phyloP scores from a whole-genome alignment of 345 rosid species.

The Stellera chamaejasme region DNA sequence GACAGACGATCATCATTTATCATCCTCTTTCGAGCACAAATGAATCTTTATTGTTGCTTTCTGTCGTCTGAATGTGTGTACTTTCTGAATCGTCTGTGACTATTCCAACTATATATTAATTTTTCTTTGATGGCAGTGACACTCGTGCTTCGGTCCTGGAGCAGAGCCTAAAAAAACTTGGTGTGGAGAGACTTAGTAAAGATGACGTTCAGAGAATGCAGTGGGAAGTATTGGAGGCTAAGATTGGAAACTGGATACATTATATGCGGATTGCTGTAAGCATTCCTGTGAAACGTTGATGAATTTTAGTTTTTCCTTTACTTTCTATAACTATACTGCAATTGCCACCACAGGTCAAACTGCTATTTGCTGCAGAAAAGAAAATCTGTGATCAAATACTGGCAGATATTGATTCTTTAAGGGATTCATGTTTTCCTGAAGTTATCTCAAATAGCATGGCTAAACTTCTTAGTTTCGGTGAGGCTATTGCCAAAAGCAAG shows the following conservation, averaged over 20 bases:
- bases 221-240: slow-evolving; percentile 97
- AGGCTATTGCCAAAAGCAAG: slow-evolving; percentile 94
- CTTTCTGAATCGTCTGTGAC: slow-evolving; percentile 2
- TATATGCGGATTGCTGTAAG: slow-evolving; percentile 90
- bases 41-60: neutral
- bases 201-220: slow-evolving; percentile 98
- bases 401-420: slow-evolving; percentile 58
- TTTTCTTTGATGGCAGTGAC: slow-evolving; percentile 41
- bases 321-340: slow-evolving; percentile 6
- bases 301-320: neutral
- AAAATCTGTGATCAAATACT: slow-evolving; percentile 83
- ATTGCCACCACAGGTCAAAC: slow-evolving; percentile 64
- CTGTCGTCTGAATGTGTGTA: neutral
- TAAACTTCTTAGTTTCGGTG: slow-evolving; percentile 89
- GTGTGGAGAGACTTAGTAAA: slow-evolving; percentile 90
- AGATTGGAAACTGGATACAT: slow-evolving; percentile 96
- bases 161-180: slow-evolving; percentile 80
- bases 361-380: slow-evolving; percentile 84
- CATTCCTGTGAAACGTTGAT: slow-evolving; percentile 11
- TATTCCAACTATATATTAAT: slow-evolving; percentile 1
- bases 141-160: slow-evolving; percentile 83
- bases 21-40: neutral
- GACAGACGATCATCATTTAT: neutral
- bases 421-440: slow-evolving; percentile 86
- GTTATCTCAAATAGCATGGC: slow-evolving; percentile 71